Conservation (phyloP, 2,329 filamentous ascomycete genomes). For the Coniosporium tulheliwenetii region DNA sequence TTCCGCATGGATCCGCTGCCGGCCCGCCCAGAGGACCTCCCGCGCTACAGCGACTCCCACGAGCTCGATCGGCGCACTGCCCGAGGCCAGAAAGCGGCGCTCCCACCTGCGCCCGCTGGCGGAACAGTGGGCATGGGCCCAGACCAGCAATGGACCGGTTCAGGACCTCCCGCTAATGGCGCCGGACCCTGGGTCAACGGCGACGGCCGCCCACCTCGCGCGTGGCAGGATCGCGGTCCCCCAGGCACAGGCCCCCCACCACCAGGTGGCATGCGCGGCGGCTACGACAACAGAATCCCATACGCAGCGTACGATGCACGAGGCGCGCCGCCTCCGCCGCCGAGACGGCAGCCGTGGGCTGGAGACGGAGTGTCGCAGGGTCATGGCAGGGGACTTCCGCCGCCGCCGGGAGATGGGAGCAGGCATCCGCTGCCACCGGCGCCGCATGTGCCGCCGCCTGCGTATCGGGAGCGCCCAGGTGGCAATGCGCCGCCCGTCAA, state of each 20-base stretch:
- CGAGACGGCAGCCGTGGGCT: constrained; percentile 10
- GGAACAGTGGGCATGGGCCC: constrained; percentile 68
- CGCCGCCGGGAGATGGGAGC: constrained; percentile 17
- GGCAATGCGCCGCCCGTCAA: too few species aligned
- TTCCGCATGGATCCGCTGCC: constrained; percentile 70
- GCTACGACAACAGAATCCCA: constrained; percentile 5
- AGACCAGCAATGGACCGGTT: constrained; percentile 42
- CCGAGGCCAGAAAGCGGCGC: constrained; percentile 66
- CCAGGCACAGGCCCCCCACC: constrained; percentile 17
- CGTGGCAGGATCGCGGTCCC: constrained; percentile 22
- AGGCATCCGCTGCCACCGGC: constrained; percentile 19
- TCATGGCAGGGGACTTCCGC: neutral
- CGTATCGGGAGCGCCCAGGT: too few species aligned
- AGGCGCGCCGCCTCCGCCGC: constrained; percentile 10
- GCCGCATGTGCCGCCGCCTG: constrained; percentile 8
- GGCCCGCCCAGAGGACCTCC: constrained; percentile 72
- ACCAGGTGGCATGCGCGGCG: constrained; percentile 13
- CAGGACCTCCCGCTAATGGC: constrained; percentile 17
- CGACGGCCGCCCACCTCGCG: constrained; percentile 8
- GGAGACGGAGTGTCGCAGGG: constrained; percentile 12
- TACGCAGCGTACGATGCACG: constrained; percentile 7
- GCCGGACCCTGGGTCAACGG: constrained; percentile 18
- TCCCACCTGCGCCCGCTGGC: constrained; percentile 82
- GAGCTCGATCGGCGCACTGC: constrained; percentile 90
- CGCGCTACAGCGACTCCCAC: constrained; percentile 83